A percentile compares a stretch with the other conserved stretches of the same genome.
These are phyloP conservation scores for Candida sphagnicola DNA, from an alignment of 805 yeast genomes.

Conservation along the genomic window DNA sequence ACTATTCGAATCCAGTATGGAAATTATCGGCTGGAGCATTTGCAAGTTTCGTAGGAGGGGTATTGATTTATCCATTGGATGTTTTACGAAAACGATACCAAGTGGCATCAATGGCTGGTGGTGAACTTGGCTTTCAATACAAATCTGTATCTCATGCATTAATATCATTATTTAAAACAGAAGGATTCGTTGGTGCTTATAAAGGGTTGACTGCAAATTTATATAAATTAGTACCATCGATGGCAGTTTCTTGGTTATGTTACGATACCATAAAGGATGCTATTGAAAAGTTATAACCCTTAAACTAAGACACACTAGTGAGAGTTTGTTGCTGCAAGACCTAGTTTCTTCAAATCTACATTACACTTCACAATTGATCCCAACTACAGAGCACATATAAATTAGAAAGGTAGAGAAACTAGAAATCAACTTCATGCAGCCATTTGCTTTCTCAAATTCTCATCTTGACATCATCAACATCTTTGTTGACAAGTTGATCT, in stretches of 20 bases:
- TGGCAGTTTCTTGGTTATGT: slow-evolving; percentile 94
- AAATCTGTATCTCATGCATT: slow-evolving; percentile 74
- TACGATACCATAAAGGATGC: slow-evolving; percentile 64
- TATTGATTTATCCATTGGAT: slow-evolving; percentile 88
- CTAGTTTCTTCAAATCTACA: neutral
- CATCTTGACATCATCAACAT: no score
- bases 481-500: no score
- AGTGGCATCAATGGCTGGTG: slow-evolving; percentile 76
- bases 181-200: slow-evolving; percentile 71
- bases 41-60: slow-evolving; percentile 87
- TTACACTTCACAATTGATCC: neutral
- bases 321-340: neutral
- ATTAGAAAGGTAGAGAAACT: no score
- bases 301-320: neutral
- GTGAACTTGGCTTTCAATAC: slow-evolving; percentile 79
- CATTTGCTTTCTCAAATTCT: no score
- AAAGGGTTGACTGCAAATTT: slow-evolving; percentile 76
- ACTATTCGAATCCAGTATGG: slow-evolving; percentile 45
- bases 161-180: slow-evolving; percentile 59
- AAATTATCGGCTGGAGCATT: slow-evolving; percentile 78
- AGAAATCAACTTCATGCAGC: no score
- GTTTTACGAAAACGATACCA: slow-evolving; percentile 85
- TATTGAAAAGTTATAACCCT: slow-evolving; percentile 26
- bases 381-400: no score
- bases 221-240: slow-evolving; percentile 88